phyloP scores from a whole-genome alignment of 75 land plant species.

The Larix kaempferi region DNA sequence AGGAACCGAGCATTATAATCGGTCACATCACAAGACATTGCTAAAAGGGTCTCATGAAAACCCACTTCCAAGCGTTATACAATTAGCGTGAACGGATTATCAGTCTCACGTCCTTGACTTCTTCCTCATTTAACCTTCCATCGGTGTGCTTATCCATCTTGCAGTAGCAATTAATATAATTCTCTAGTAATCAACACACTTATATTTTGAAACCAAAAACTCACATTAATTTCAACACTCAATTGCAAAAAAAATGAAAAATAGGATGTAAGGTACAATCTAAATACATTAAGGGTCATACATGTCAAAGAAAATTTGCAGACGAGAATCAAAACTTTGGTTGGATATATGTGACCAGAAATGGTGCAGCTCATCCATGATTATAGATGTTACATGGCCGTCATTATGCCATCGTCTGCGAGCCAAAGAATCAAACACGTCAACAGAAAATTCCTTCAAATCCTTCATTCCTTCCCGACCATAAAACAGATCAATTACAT shows the following conservation, averaged over 20 bases:
- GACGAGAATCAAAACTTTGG: conserved; percentile 90
- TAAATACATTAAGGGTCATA: conserved; percentile 14
- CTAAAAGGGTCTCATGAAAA: too few relatives aligned
- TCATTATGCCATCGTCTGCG: conserved; percentile 49
- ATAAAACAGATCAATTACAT: background rate
- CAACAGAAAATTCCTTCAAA: conserved; percentile 85
- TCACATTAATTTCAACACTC: background rate
- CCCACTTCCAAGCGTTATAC: too few relatives aligned
- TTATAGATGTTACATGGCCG: too few relatives aligned
- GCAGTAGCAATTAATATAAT: too few relatives aligned
- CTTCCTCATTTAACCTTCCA: too few relatives aligned
- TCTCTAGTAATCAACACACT: background rate
- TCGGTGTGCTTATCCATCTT: too few relatives aligned
- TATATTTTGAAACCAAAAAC: background rate
- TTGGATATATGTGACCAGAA: conserved; percentile 85
- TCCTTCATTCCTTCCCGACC: conserved; percentile 78
- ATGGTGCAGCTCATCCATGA: conserved; percentile 74
- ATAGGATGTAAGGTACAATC: background rate
- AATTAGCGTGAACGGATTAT: too few relatives aligned
- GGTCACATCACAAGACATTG: too few relatives aligned
- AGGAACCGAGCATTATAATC: too few relatives aligned
- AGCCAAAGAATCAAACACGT: conserved; percentile 75
- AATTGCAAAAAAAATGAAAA: too few relatives aligned
- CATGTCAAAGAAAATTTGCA: conserved; percentile 98
- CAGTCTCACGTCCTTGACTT: too few relatives aligned